Conservation (phyloP, 2,329 filamentous ascomycete species). For the Colletotrichum sp. region DNA sequence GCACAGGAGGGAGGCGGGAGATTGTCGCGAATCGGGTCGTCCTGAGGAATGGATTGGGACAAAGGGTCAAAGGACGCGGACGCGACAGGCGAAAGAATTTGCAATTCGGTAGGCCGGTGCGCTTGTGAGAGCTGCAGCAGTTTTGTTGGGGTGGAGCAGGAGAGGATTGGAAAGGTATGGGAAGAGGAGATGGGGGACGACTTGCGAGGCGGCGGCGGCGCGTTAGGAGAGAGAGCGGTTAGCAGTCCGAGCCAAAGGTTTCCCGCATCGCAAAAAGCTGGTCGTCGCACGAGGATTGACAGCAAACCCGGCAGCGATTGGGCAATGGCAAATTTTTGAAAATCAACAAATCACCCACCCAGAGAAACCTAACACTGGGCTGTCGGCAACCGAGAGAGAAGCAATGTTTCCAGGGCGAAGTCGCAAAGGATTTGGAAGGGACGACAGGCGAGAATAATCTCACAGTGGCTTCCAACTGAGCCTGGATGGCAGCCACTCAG, state of each 20-base stretch:
- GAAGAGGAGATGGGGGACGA: constrained; percentile 15
- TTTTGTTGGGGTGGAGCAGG: constrained; percentile 12
- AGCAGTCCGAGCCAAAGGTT: constrained; percentile 21
- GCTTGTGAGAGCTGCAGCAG: constrained; percentile 1
- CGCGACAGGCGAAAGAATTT: background rate
- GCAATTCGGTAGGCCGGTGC: constrained; percentile 2
- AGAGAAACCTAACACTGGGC: background rate
- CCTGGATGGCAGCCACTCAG: constrained; percentile 6
- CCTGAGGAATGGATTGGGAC: background rate
- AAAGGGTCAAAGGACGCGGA: background rate
- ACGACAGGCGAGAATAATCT: constrained; percentile 11
- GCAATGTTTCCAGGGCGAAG: background rate
- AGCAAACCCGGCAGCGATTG: background rate
- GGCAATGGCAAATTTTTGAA: background rate
- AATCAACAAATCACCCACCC: background rate
- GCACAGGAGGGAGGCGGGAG: constrained; percentile 2
- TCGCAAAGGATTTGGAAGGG: constrained; percentile 8
- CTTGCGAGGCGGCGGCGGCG: constrained; percentile 14
- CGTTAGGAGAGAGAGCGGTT: constrained; percentile 14
- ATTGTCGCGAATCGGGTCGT: constrained; percentile 10
- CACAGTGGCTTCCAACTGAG: constrained; percentile 1
- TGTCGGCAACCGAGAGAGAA: background rate
- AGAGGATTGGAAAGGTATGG: constrained; percentile 1
- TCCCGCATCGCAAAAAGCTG: constrained; percentile 12
- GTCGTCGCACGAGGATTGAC: background rate